phyloP scores from a whole-genome alignment of 2,329 filamentous ascomycete species.

The Colletotrichum costaricense region DNA sequence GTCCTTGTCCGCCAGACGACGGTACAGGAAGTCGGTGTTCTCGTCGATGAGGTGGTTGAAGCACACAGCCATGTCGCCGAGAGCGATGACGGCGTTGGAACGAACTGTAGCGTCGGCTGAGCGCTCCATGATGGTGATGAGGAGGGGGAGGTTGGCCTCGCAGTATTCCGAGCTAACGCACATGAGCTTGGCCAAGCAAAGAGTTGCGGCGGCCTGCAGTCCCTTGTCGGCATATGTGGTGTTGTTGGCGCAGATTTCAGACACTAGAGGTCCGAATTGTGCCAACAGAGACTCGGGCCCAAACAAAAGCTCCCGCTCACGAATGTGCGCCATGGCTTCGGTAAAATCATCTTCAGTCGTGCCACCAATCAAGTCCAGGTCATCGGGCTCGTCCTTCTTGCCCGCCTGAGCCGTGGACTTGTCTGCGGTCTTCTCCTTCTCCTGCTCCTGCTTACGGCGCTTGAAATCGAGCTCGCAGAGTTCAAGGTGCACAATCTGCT shows the following conservation, averaged over 20 bases:
- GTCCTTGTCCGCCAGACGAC: constrained; percentile 89
- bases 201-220: constrained; percentile 90
- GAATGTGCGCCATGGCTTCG: constrained; percentile 85
- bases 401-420: constrained; percentile 42
- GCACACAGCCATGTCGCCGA: constrained; percentile 99
- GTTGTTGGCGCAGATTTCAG: constrained; percentile 95
- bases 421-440: constrained; percentile 68
- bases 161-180: constrained; percentile 98
- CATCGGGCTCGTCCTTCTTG: constrained; percentile 75
- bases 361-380: constrained; percentile 95
- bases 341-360: constrained; percentile 96
- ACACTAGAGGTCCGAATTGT: constrained; percentile 90
- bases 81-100: constrained; percentile 94
- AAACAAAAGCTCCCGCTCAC: constrained; percentile 85
- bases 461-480: constrained; percentile 99
- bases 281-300: constrained; percentile 86
- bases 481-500: constrained; percentile 98
- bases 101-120: constrained; percentile 92
- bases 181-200: constrained; percentile 98
- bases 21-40: constrained; percentile 98
- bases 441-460: constrained; percentile 90
- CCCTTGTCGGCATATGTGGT: constrained; percentile 90
- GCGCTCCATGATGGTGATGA: constrained; percentile 98
- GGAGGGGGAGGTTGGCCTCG: constrained; percentile 88
- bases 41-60: constrained; percentile 99